phyloP scores from a whole-genome alignment of 2,329 filamentous ascomycete genomes.

The Colletotrichum sp. region DNA sequence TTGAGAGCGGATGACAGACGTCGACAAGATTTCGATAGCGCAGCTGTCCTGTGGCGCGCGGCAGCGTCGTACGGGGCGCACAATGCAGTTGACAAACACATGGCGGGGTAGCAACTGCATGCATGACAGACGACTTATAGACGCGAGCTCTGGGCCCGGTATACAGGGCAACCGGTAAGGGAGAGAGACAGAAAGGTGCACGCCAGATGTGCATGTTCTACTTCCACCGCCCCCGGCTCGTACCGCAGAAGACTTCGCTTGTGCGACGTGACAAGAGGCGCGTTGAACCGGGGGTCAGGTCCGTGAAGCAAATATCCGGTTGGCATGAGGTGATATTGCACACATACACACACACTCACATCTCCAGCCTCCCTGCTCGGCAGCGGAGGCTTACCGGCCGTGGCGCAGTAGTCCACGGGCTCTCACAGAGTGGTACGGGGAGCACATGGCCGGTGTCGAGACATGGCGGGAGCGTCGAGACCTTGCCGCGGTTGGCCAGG shows the following conservation, averaged over 20 bases:
- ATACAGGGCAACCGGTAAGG: slow-evolving; percentile 3
- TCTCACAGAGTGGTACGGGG: neutral
- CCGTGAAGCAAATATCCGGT: neutral
- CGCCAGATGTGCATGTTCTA: neutral
- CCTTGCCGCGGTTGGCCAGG: neutral
- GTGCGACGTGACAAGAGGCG: neutral
- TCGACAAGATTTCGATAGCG: neutral
- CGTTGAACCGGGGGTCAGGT: neutral
- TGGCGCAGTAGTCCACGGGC: neutral
- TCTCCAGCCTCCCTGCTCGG: neutral
- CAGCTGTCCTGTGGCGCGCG: neutral
- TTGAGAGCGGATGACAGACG: neutral
- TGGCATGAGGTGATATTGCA: slow-evolving; percentile 7
- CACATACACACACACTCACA: neutral
- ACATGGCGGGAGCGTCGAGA: neutral
- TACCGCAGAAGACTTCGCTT: neutral
- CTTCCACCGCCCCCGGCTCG: neutral
- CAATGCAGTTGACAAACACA: neutral
- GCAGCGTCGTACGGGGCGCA: neutral
- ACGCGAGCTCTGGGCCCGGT: neutral
- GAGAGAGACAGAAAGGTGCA: neutral
- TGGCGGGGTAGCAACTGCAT: neutral
- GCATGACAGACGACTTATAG: neutral
- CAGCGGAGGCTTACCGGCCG: neutral
- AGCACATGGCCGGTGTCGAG: neutral